These are phyloP conservation scores for Aeminium ludgeri DNA, from an alignment of 495 filamentous ascomycete species.

Conservation along the genomic window DNA sequence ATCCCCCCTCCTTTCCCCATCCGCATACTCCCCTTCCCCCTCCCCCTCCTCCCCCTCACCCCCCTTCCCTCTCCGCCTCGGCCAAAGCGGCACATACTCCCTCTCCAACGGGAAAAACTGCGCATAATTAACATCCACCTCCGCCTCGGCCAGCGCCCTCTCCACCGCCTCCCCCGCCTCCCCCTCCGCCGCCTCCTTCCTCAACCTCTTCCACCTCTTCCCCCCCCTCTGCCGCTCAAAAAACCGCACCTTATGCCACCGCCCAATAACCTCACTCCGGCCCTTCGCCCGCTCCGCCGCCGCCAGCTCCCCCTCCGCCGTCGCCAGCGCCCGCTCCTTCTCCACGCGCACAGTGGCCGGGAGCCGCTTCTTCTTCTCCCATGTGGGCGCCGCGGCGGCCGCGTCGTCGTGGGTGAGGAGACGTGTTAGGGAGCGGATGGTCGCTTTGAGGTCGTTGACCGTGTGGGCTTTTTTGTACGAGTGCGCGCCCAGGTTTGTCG, in stretches of 20 bases:
- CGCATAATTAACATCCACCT: constrained; percentile 71
- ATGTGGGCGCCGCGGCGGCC: too few species aligned
- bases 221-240: constrained; percentile 76
- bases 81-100: constrained; percentile 66
- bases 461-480: constrained; percentile 24
- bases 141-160: constrained; percentile 41
- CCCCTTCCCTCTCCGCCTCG: constrained; percentile 29
- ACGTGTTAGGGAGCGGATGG: constrained; percentile 42
- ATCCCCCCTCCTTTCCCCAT: constrained; percentile 20
- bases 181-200: constrained; percentile 22
- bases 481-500: constrained; percentile 18
- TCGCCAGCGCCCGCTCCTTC: constrained; percentile 63
- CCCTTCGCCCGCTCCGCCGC: constrained; percentile 37
- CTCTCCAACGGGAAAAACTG: constrained; percentile 64
- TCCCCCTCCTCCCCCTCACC: constrained; percentile 12
- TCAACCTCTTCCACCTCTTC: constrained; percentile 34
- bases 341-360: constrained; percentile 58
- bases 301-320: constrained; percentile 55
- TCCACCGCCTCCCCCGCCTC: constrained; percentile 31
- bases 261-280: constrained; percentile 57
- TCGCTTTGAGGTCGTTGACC: constrained; percentile 36
- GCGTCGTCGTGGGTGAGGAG: constrained; percentile 41
- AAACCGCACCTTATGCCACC: constrained; percentile 90
- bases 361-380: too few species aligned
- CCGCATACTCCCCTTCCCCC: constrained; percentile 11